A percentile compares a stretch with the other conserved stretches of the same genome.
phyloP scores from a whole-genome alignment of 306 rosid species.

The Cicer pinnatifidum region DNA sequence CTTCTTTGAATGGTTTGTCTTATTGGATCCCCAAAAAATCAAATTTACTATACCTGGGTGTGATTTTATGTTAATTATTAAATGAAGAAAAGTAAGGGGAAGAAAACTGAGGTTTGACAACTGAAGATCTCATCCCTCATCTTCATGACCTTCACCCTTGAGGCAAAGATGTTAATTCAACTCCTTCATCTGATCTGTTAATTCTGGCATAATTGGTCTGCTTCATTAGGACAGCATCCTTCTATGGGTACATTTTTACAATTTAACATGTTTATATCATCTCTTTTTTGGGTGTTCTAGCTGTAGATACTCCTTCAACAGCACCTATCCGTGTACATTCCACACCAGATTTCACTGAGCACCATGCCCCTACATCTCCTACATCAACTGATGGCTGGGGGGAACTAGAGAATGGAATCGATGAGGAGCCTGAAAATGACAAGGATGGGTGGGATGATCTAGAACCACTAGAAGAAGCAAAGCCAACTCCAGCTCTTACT shows the following conservation, averaged over 20 bases:
- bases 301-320: constrained; percentile 63
- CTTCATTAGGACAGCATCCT: not conserved
- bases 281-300: constrained; percentile 53
- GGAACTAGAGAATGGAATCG: constrained; percentile 84
- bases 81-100: constrained; percentile 28
- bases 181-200: constrained; percentile 25
- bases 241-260: constrained; percentile 2
- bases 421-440: constrained; percentile 69
- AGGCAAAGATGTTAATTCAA: constrained; percentile 15
- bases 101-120: not conserved
- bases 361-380: constrained; percentile 73
- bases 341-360: constrained; percentile 71
- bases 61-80: constrained; percentile 19
- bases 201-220: constrained; percentile 25
- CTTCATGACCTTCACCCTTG: not conserved
- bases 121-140: not conserved
- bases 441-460: constrained; percentile 97
- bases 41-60: not conserved
- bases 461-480: constrained; percentile 82
- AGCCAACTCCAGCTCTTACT: constrained; percentile 73
- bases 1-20: constrained; percentile 26
- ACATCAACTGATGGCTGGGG: constrained; percentile 99
- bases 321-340: constrained; percentile 63
- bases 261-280: constrained; percentile 30
- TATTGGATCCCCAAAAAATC: constrained; percentile 8